A percentile compares a stretch with the other conserved stretches of the same genome.
These are phyloP conservation scores for Piper betle DNA, from an alignment of 164 flowering plant genomes.

Conservation along the genomic window DNA sequence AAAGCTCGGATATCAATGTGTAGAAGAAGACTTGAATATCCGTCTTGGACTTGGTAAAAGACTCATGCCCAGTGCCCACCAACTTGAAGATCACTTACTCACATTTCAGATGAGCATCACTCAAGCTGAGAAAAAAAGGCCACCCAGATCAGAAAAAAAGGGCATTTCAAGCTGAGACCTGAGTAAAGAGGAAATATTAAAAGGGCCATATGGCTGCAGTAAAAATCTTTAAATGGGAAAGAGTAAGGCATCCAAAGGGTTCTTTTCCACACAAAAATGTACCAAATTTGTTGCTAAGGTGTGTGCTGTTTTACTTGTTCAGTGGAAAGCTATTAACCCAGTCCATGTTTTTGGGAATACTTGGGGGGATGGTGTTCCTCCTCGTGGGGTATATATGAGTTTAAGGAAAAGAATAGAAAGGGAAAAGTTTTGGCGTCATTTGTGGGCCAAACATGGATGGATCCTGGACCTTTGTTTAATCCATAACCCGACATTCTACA, in stretches of 20 bases:
- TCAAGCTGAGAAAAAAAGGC: neutral
- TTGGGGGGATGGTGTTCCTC: neutral
- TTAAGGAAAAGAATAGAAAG: neutral
- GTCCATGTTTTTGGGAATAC: neutral
- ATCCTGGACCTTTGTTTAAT: neutral
- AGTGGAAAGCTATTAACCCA: neutral
- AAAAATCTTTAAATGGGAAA: conserved; percentile 3
- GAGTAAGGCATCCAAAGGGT: conserved; percentile 14
- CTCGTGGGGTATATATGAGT: neutral
- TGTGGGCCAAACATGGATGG: neutral
- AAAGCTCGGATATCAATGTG: conserved; percentile 20
- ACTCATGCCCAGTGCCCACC: conserved; percentile 2
- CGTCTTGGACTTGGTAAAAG: conserved; percentile 7
- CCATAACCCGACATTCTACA: neutral
- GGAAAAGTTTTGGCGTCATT: neutral
- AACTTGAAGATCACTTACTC: conserved; percentile 3
- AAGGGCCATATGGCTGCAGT: neutral
- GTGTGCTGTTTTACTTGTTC: neutral
- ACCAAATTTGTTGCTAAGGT: neutral
- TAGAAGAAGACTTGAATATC: conserved; percentile 1
- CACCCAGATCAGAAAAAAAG: neutral
- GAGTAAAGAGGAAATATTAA: neutral
- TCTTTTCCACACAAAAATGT: neutral
- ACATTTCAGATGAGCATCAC: conserved; percentile 5
- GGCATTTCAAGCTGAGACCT: neutral